Evolutionary conservation across 768 basidiomycete genomes (phyloP).

Genomic region (Chalciporus piperatus): DNA sequence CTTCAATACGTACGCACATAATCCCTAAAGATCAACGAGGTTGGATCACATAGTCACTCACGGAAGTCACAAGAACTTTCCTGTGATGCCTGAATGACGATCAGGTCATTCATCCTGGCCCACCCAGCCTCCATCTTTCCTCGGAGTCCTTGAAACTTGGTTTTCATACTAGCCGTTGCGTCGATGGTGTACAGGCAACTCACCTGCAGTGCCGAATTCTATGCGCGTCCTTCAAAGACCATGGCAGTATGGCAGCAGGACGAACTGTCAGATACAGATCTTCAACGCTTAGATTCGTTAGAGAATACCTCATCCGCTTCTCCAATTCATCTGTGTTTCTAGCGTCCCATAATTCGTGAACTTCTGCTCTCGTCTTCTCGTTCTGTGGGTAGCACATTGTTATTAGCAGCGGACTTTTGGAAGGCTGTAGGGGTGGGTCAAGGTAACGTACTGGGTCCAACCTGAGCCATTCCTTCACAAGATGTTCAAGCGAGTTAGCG

Average conservation of each 20-base stretch:
- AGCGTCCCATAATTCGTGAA: constrained; percentile 32
- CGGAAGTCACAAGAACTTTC: constrained; percentile 31
- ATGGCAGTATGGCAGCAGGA: neutral
- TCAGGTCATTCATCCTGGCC: constrained; percentile 89
- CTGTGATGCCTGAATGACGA: constrained; percentile 79
- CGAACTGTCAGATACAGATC: neutral
- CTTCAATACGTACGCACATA: constrained; percentile 66
- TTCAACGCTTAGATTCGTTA: neutral
- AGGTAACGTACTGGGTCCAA: constrained; percentile 41
- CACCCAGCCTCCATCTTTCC: constrained; percentile 87
- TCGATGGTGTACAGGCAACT: constrained; percentile 2
- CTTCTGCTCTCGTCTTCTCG: constrained; percentile 35
- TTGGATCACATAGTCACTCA: neutral
- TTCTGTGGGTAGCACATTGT: constrained; percentile 30
- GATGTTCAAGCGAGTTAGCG: constrained; percentile 32
- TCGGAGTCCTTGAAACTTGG: constrained; percentile 53
- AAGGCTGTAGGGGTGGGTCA: neutral
- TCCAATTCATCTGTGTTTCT: constrained; percentile 35
- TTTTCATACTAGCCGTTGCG: constrained; percentile 1
- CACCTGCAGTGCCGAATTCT: constrained; percentile 86
- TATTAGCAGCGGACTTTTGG: neutral
- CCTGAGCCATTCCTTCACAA: constrained; percentile 51
- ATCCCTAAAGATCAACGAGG: constrained; percentile 46
- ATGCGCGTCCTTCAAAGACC: constrained; percentile 55
- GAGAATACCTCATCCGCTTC: constrained; percentile 39